These are phyloP conservation scores for Gaultheria prostrata DNA, from an alignment of 148 eudicot genomes.

Conservation along the genomic window DNA sequence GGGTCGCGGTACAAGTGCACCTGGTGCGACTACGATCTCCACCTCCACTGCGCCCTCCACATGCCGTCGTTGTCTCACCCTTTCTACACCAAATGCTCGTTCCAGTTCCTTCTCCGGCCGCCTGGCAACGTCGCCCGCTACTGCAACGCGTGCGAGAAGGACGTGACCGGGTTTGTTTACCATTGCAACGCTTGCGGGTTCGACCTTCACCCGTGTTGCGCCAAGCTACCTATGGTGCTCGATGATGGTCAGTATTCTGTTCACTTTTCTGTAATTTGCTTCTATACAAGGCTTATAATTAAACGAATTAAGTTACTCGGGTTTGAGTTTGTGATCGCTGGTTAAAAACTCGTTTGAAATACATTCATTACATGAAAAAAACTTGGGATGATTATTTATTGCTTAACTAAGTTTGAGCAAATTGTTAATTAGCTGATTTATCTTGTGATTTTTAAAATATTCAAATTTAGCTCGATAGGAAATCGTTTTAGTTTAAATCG, in stretches of 20 bases:
- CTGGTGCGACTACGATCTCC: slow-evolving; percentile 70
- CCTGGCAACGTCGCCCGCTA: slow-evolving; percentile 65
- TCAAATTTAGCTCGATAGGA: too few relatives aligned
- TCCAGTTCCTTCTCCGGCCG: slow-evolving; percentile 64
- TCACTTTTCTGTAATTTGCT: neutral
- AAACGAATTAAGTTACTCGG: too few relatives aligned
- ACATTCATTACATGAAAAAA: too few relatives aligned
- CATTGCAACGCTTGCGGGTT: slow-evolving; percentile 78
- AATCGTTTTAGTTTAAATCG: too few relatives aligned
- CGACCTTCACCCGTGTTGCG: slow-evolving; percentile 93
- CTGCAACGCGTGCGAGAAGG: slow-evolving; percentile 86
- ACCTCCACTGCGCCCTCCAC: slow-evolving; percentile 80
- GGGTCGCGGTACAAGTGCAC: slow-evolving; percentile 70
- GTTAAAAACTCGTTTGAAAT: too few relatives aligned
- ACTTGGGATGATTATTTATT: too few relatives aligned
- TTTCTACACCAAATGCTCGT: slow-evolving; percentile 75
- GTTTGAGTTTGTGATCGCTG: too few relatives aligned
- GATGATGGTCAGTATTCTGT: slow-evolving; percentile 44
- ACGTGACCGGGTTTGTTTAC: slow-evolving; percentile 68
- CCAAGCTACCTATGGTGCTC: slow-evolving; percentile 74
- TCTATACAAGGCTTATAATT: neutral
- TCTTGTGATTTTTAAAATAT: too few relatives aligned
- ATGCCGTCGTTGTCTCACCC: slow-evolving; percentile 60
- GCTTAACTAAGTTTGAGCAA: too few relatives aligned
- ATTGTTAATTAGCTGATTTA: too few relatives aligned